Evolutionary conservation across 495 filamentous ascomycete species (phyloP), one percentile per base, ranked within the genome.

Genomic region (Neurospora sp.): DNA sequence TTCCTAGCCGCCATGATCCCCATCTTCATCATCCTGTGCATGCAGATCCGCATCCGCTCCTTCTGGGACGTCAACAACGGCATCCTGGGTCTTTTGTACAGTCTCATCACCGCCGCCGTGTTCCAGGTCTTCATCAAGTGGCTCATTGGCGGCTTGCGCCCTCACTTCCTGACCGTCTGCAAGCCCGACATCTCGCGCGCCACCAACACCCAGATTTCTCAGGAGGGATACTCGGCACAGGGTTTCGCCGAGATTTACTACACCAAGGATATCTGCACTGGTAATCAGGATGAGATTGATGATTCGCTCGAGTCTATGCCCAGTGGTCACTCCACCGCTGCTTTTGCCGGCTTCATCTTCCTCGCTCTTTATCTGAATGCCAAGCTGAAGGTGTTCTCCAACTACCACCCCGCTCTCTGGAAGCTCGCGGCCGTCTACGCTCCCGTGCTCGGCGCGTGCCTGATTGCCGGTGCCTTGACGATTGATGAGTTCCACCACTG

Each of bases 11-110:
- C 84, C 31, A 73, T 90, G 2, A 78, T 89, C 70, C 90, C 90
- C 18, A 86, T 90, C 80, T 72, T 83, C 48, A 78, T 90, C 75
- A 86, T 91, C 78, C 81, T 87, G 10, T 76, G 87, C 59, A 83
- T 86, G 78, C 89, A 91, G 77, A 85, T 91, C 73, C 85, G 89
- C 11, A 83, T 89, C 41, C 86, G 88, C 59, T 88, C 85, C 42
- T 91, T 91, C 82, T 91, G 89, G 89, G 90, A 92, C 73, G 78
- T 85, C 70, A 91, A 90, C 80, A 90, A 90, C 73, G 89, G 85
- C 40, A 79, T 87, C 62, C 82, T 90, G 48, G 90, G 90, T 7
- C 81, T 91, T 0, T 78, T 90, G 12, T 90, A 90, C 80, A 82
- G 84, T 4, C 80, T 91, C 69, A 88, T 91, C 79, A 82, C 84